Evolutionary conservation across 176 grass and related monocot genomes (phyloP), one percentile per base, ranked within the genome.

Genomic region (Carex cristatella): DNA sequence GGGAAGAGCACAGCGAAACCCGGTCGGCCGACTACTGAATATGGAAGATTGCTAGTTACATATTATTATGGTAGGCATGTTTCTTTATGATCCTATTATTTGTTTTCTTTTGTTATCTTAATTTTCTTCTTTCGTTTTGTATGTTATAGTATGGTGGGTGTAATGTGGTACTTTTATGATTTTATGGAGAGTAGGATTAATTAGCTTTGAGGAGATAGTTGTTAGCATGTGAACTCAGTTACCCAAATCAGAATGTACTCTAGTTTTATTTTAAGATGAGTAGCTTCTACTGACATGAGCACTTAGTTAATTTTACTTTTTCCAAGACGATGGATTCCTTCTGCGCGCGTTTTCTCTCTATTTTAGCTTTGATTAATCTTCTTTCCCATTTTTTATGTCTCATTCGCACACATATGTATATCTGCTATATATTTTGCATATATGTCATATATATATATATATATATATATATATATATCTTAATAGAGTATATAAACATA

Each of bases 1-100:
- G 80, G 86, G 86, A 33, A 57, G 85, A 91, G 49, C 85, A 86
- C 33, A 81, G 68, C 68, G 83, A 84, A 81, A 83, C 69, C 69
- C 16, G 16, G 48, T 9, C 0, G 18, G 15, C 6, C 7, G 10
- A 18, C 69, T 73, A 73, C 42, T 49, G 69, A 18, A 73, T 73
- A 73, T 73, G 18, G 69, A 53, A 76, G 11, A 76, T 31, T 54
- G 10, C 46, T 46, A 46, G 69, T 40, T 53, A 14, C 81, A 86
- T 72, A 86, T 40, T 69, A 69, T 40, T 65, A 31, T 87, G 57
- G 65, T 92, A 84, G 86, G 80, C 44, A 27, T 82, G 80, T 57
- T 86, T 84, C 58, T 74, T 81, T 49, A 49, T 49, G 48, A 86
- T 79, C 55, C 46, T 80, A 23, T 53, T 81, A 49, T 87, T 83